These are phyloP conservation scores for Alternaria sp. DNA, from an alignment of 2,329 filamentous ascomycete species.

Conservation along the genomic window DNA sequence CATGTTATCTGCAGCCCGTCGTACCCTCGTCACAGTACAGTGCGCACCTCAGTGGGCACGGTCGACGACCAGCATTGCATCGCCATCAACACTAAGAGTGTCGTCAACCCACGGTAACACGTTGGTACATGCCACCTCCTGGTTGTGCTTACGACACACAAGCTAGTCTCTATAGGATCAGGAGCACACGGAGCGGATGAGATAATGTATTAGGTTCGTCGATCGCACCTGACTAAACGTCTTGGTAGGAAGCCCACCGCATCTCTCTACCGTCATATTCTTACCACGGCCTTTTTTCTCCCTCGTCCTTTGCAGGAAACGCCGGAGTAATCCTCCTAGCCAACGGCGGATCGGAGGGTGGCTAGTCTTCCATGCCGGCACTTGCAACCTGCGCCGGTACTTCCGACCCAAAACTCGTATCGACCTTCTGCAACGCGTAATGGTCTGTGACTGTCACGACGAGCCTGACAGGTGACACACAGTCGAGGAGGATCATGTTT, in stretches of 20 bases:
- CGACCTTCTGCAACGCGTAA: neutral
- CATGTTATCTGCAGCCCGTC: neutral
- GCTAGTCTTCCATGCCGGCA: slow-evolving; percentile 3
- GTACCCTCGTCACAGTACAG: neutral
- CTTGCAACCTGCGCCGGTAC: slow-evolving; percentile 3
- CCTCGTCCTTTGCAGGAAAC: neutral
- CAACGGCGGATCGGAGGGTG: neutral
- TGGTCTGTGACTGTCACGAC: neutral
- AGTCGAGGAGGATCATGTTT: slow-evolving; percentile 12
- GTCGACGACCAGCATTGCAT: neutral
- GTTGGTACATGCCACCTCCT: neutral
- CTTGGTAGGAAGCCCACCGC: neutral
- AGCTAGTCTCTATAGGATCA: neutral
- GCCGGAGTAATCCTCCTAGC: neutral
- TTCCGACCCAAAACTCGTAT: neutral
- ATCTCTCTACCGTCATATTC: neutral
- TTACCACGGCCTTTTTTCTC: neutral
- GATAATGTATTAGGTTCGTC: slow-evolving; percentile 6
- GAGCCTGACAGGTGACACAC: slow-evolving; percentile 10
- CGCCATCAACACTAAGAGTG: neutral
- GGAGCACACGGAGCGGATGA: slow-evolving; percentile 1
- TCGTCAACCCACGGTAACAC: neutral
- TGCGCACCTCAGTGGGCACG: neutral
- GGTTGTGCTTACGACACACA: neutral
- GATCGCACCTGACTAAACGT: neutral